These are phyloP conservation scores for Sonneratia alba DNA, from an alignment of 345 rosid species.

Conservation along the genomic window DNA sequence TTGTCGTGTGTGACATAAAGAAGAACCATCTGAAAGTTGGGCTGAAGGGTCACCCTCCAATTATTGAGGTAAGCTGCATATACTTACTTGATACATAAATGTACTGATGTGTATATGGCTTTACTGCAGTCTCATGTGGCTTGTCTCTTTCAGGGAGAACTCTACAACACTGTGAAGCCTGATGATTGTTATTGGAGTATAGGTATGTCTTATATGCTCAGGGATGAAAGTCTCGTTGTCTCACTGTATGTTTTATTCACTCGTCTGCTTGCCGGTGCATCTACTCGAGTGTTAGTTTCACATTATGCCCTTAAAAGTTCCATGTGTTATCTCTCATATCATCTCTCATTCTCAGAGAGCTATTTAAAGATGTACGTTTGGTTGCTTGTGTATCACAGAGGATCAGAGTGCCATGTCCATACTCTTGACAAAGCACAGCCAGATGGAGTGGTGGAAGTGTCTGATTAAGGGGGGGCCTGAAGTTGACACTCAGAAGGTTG, in stretches of 20 bases:
- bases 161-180: slow-evolving; percentile 49
- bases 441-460: slow-evolving; percentile 93
- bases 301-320: neutral
- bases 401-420: slow-evolving; percentile 52
- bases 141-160: slow-evolving; percentile 52
- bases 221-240: neutral
- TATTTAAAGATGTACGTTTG: neutral
- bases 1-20: slow-evolving; percentile 66
- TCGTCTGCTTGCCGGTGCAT: neutral
- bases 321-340: neutral
- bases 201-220: slow-evolving; percentile 35
- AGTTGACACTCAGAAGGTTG: slow-evolving; percentile 87
- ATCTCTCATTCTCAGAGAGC: neutral
- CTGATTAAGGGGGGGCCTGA: slow-evolving; percentile 78
- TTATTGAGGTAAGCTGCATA: slow-evolving; percentile 61
- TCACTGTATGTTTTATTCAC: neutral
- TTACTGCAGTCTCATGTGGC: neutral
- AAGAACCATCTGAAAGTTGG: slow-evolving; percentile 80
- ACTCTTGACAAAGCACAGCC: slow-evolving; percentile 81
- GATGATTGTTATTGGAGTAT: slow-evolving; percentile 93
- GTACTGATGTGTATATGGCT: neutral
- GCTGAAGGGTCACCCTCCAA: slow-evolving; percentile 70
- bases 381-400: slow-evolving; percentile 29
- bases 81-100: neutral
- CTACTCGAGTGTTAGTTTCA: neutral